Conservation (phyloP, 129 eudicot species). For the Flaveria robusta region DNA sequence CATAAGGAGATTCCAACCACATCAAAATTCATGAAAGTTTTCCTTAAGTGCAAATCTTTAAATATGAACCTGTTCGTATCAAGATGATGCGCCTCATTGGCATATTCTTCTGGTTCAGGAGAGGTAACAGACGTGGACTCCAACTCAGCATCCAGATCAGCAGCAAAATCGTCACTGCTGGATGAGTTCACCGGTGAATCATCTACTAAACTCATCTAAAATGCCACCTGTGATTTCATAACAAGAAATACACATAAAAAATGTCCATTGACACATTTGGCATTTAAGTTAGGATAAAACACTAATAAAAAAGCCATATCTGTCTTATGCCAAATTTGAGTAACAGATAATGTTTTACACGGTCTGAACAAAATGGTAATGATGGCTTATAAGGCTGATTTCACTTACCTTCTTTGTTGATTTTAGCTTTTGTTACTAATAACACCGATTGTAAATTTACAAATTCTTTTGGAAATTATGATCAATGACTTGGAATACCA, state of each 20-base stretch:
- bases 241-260: constrained; percentile 10
- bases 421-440: no score
- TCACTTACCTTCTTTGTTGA: no score
- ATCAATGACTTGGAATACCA: no score
- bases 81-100: constrained; percentile 22
- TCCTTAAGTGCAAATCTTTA: background rate
- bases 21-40: constrained; percentile 13
- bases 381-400: no score
- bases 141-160: constrained; percentile 51
- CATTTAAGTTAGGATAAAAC: background rate
- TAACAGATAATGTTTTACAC: background rate
- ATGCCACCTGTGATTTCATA: constrained; percentile 27
- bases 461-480: no score
- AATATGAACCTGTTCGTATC: constrained; percentile 32
- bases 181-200: constrained; percentile 51
- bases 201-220: constrained; percentile 46
- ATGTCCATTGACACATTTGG: background rate
- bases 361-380: background rate
- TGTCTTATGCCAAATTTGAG: background rate
- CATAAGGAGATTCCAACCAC: background rate
- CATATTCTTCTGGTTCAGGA: constrained; percentile 39
- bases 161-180: constrained; percentile 57
- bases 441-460: no score
- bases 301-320: background rate
- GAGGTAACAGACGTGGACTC: constrained; percentile 48